Evolutionary conservation across 257 asterid species (phyloP), one percentile per base, ranked within the genome.

Genomic region (Lavandula angustifolia): DNA sequence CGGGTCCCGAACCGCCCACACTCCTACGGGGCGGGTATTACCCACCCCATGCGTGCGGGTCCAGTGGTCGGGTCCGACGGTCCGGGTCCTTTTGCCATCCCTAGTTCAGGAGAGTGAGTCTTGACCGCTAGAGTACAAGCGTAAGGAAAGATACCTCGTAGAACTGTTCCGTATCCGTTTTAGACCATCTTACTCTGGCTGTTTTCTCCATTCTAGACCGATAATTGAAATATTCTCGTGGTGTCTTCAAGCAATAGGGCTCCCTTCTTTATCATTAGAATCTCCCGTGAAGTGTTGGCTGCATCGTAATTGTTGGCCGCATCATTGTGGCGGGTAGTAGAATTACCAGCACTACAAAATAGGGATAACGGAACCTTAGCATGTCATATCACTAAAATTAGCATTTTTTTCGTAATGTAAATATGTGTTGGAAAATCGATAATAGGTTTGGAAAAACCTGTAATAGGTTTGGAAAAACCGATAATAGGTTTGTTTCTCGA

Each of bases 141-240:
- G 29, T 44, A 44, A 65, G 14, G 59, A 35, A 67, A 59, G 47
- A 35, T 78, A 88, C 98, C 96, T 94, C 73, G 43, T 94, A 94
- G 81, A 94, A 94, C 73, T 84, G 69, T 70, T 90, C 95, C 7
- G 96, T 90, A 54, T 90, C 97, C 81, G 83, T 83, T 74, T 90
- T 82, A 48, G 95, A 75, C 99, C 99, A 94, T 82, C 87, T 76
- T 53, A 59, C 57, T 43, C 68, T 68, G 43, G 92, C 92, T 65
- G 94, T 80, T 69, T 46, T 90, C 65, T 84, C 79, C 99, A 90
- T 90, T 70, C 78, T 76, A 41, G 92, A 77, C 54, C 85, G 97
- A 71, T 94, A 90, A 79, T 90, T 94, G 80, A 78, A 82, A 80
- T 56, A 75, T 74, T 59, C 29, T 48, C n/a, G 75, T 32, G 41